phyloP scores from a whole-genome alignment of 257 asterid species.

The Petunia axillaris region DNA sequence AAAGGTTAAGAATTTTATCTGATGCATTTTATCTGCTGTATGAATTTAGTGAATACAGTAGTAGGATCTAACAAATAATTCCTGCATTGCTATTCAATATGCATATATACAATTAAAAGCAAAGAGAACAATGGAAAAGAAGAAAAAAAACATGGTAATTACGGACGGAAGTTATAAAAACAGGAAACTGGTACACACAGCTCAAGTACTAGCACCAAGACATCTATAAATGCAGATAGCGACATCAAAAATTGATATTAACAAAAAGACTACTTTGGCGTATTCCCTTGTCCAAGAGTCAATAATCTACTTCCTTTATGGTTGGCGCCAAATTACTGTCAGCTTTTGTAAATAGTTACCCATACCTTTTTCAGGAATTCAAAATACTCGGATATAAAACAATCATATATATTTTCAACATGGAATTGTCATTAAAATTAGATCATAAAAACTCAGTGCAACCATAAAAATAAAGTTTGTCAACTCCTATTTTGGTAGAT shows the following conservation, averaged over 20 bases:
- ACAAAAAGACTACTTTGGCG: slow-evolving; percentile 6
- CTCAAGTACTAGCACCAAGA: slow-evolving; percentile 15
- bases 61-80: not conserved
- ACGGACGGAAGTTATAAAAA: not conserved
- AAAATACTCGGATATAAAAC: not conserved
- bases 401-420: not conserved
- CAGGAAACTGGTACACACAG: not conserved
- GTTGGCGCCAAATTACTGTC: not conserved
- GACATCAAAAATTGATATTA: not conserved
- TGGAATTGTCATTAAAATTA: not conserved
- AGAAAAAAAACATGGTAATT: not conserved
- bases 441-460: not conserved
- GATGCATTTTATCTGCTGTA: not conserved
- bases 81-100: not conserved
- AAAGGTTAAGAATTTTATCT: not conserved
- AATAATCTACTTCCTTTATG: slow-evolving; percentile 9
- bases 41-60: slow-evolving; percentile 1
- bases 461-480: not conserved
- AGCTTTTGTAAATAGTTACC: not conserved
- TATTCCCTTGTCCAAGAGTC: not conserved
- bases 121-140: not conserved
- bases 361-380: not conserved
- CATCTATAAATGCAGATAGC: not conserved
- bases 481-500: slow-evolving; percentile 10
- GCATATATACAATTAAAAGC: not conserved